Base-by-base conservation (phyloP, 208 protist genomes). In the Acanthamoeba royreba region DNA sequence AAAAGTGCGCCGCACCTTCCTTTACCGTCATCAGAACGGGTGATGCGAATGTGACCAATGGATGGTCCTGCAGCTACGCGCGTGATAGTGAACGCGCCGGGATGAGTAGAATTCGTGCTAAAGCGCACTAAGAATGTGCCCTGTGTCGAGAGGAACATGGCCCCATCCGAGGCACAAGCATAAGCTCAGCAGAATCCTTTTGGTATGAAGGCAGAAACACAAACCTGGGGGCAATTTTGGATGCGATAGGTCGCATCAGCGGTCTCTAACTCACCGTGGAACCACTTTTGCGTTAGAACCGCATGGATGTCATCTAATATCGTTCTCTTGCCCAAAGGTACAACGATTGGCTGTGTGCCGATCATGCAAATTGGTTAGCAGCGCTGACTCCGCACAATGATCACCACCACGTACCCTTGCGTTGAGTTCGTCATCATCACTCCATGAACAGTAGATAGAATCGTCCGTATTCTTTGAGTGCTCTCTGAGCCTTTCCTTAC, bases 31-130 rank as follows among this genome's bases (percentile, higher is more conserved):
- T 55, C 47, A 42, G 83, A 90, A n/a, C 83, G 83, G 19, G 52
- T 55, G 83, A 90, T 90, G 49, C 83, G 83, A 33, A 90, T 90
- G 52, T 90, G 83, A 28, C 83, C 83, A 53, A 90, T 90, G 28
- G 83, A 90, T 4, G 83, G 83, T 2, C 83, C 83, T 42, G 83
- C 83, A 11, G 83, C 83, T 33, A 90, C 83, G 52, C 83, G 83
- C 28, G 47, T 90, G 28, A 90, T 90, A 31, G 83, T 90, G 83
- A 90, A 90, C 15, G 83, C 83, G 38, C 83, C 83, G 11, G 53
- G 53, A 66, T 90, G 83, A 3, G 52, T 69, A 22, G 53, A 42
- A 25, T 58, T 69, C 35, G 83, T 69, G 42, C 83, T 90, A n/a
- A 90, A 90, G 46, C 83, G 46, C 43, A 90, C 83, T 22, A 90